A percentile compares a stretch with the other conserved stretches of the same genome.
phyloP scores from a whole-genome alignment of 108 stramenopile species.

The Phaeodactylum tricornutum region DNA sequence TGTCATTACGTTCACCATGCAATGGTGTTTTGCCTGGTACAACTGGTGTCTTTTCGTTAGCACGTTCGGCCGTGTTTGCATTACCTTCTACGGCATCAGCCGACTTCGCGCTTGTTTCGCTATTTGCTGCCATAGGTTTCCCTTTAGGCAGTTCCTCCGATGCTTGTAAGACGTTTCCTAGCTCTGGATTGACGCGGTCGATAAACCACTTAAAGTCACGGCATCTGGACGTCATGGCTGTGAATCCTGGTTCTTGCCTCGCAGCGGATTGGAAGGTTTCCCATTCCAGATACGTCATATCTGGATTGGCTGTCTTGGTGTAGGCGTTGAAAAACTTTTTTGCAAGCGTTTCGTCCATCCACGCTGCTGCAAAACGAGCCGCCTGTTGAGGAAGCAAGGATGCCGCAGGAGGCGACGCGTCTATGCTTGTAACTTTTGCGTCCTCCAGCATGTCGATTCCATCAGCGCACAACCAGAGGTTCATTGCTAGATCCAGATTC shows the following conservation, averaged over 20 bases:
- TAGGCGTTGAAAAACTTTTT: slow-evolving; percentile 35
- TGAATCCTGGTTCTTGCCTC: slow-evolving; percentile 28
- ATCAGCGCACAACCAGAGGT: slow-evolving; percentile 83
- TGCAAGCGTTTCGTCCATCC: slow-evolving; percentile 47
- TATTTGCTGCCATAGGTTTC: too few species aligned
- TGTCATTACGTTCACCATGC: neutral
- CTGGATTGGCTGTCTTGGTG: slow-evolving; percentile 11
- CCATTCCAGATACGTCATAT: slow-evolving; percentile 36
- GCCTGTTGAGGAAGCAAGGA: slow-evolving; percentile 17
- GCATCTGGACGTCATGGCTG: slow-evolving; percentile 39
- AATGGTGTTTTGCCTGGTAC: too few species aligned
- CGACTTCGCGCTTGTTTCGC: too few species aligned
- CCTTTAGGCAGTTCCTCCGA: neutral
- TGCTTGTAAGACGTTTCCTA: slow-evolving; percentile 3
- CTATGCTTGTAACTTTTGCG: slow-evolving; percentile 6
- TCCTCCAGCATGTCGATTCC: slow-evolving; percentile 62
- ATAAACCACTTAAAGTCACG: slow-evolving; percentile 73
- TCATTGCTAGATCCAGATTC: slow-evolving; percentile 65
- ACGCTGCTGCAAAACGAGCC: slow-evolving; percentile 59
- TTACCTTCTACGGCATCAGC: too few species aligned
- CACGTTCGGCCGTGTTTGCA: too few species aligned
- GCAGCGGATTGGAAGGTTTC: slow-evolving; percentile 40
- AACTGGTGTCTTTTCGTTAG: too few species aligned
- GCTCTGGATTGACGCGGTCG: slow-evolving; percentile 29
- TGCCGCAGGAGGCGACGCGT: slow-evolving; percentile 5